Percentiles rank a stretch among this genome's conserved stretches.
Conservation (phyloP, 2,329 filamentous ascomycete genomes). For the Tolypocladium capitatum region DNA sequence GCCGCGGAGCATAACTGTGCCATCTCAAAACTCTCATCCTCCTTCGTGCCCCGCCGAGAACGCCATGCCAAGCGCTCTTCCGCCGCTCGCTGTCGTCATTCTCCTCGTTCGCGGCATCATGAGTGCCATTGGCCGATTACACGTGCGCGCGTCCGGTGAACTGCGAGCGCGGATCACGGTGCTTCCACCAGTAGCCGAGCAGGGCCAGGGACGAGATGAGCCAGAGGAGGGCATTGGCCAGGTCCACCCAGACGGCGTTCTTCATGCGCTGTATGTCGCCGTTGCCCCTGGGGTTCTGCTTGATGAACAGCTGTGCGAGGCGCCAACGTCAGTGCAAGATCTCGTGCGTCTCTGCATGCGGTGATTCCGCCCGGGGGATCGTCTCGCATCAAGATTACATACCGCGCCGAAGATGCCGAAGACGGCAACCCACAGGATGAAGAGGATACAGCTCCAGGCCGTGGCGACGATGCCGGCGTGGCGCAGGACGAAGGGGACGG, state of each 20-base stretch:
- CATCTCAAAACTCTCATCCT: background rate
- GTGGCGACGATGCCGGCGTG: slow-evolving; percentile 37
- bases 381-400: slow-evolving; percentile 6
- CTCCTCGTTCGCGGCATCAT: background rate
- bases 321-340: background rate
- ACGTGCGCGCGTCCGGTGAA: slow-evolving; percentile 48
- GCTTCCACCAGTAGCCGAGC: slow-evolving; percentile 44
- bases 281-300: slow-evolving; percentile 51
- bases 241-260: slow-evolving; percentile 72
- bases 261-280: slow-evolving; percentile 62
- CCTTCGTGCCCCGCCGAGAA: background rate
- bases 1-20: background rate
- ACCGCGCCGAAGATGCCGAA: slow-evolving; percentile 73
- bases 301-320: slow-evolving; percentile 51
- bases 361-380: no score
- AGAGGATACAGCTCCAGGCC: slow-evolving; percentile 57
- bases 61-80: background rate
- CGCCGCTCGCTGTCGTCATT: slow-evolving; percentile 1
- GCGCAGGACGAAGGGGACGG: slow-evolving; percentile 46
- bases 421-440: slow-evolving; percentile 66
- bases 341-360: no score
- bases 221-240: slow-evolving; percentile 67
- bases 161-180: slow-evolving; percentile 36
- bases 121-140: slow-evolving; percentile 12
- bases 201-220: slow-evolving; percentile 45